Evolutionary conservation across 768 basidiomycete genomes (phyloP), one percentile per base, ranked within the genome.

Genomic region (Phaeotremella fagi): DNA sequence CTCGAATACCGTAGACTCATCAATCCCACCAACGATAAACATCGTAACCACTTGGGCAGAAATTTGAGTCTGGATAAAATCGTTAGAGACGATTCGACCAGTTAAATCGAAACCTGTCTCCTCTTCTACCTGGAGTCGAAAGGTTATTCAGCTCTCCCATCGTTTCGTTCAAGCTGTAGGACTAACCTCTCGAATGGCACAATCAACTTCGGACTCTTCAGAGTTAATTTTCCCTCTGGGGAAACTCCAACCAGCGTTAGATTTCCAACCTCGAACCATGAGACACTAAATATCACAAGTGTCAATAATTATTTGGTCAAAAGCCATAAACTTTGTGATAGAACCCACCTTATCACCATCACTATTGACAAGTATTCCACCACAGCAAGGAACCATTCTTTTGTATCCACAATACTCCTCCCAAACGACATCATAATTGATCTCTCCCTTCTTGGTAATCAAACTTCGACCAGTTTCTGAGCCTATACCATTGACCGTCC

Each of bases 211-310:
- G 6, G 85, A 83, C 72, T 99, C 95, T 55, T 87, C 82, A 72
- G 92, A 85, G 66, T 99, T 99, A 74, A 98, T 98, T 77, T 99
- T 99, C n/a, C 95, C 95, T 72, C 94, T 88, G 5, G 95, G 95
- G 75, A 98, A 99, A n/a, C 90, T 87, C 95, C 95, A 99, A 5
- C 90, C 89, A 1, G 95, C 88, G 18, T 86, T 88, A 29, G 89
- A 83, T 75, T 95, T 97, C 90, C 90, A 98, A 5, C 95, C 95
- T 75, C 95, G 91, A 54, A 99, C 95, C 55, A 99, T 81, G n/a
- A 99, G 80, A 68, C 89, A 91, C 92, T 97, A 70, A 4, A 14
- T 3, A n/a, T 20, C n/a, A n/a, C n/a, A n/a, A n/a, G n/a, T n/a
- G n/a, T n/a, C n/a, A n/a, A n/a, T n/a, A n/a, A n/a, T n/a, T n/a